Conservation (phyloP, 176 grass and related monocot species). For the Eleusine coracana region DNA sequence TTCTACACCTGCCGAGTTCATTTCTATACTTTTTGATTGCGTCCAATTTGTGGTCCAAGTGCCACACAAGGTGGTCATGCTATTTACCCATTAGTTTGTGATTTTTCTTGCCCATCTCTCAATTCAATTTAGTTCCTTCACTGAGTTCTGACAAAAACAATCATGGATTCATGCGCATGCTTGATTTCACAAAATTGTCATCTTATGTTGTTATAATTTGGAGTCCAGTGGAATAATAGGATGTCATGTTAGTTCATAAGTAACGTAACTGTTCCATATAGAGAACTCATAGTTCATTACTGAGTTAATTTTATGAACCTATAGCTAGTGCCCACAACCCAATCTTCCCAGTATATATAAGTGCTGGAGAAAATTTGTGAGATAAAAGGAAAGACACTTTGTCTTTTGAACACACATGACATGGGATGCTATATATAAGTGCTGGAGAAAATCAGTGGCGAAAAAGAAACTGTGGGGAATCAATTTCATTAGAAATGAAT, state of each 20-base stretch:
- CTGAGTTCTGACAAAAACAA: not conserved
- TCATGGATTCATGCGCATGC: not conserved
- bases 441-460: no score
- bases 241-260: not conserved
- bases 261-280: not conserved
- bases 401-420: not conserved
- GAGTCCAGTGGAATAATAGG: not conserved
- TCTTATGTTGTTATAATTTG: not conserved
- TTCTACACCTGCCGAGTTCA: no score
- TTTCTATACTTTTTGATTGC: not conserved
- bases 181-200: not conserved
- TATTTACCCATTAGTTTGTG: not conserved
- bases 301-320: not conserved
- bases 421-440: no score
- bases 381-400: no score
- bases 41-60: not conserved
- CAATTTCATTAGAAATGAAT: not conserved
- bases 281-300: not conserved
- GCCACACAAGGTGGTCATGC: not conserved
- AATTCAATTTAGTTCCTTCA: not conserved
- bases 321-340: not conserved
- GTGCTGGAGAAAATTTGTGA: no score
- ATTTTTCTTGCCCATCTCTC: not conserved
- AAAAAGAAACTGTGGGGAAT: not conserved
- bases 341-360: not conserved